Base-by-base conservation (phyloP, 2,329 filamentous ascomycete species). In the Dendrostoma leiphaemia region DNA sequence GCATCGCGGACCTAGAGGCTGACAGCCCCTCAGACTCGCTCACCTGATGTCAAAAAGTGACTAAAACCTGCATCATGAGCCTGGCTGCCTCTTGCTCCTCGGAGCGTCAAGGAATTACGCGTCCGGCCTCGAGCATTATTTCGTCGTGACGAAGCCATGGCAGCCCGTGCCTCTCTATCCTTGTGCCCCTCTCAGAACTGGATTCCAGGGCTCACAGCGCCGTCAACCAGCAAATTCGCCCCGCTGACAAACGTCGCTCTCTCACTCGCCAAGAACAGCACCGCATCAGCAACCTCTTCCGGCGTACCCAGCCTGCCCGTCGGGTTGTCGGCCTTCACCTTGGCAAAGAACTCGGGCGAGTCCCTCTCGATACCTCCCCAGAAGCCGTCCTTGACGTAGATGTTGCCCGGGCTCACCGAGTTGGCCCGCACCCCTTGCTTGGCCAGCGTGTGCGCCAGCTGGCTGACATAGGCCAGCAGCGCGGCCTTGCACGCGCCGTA, bases 401-500 rank as follows among this genome's bases (percentile, higher is more conserved):
- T 68, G 48, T 71, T 72, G 1, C 69, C 70, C 5, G 68, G 66
- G 44, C 58, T 62, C 26, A 69, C 63, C 2, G 65, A 67, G 52
- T 72, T 72, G 5, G 68, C 69, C 34, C 70, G 52, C 19, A 72
- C 58, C 6, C 69, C 68, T 47, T 69, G 65, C 2, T 66, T 61
- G 8, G 69, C 70, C 29, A 69, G 52, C 4, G 60, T 64, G 38
- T 67, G 65, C 15, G 68, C 69, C 12, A 72, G 60, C 49, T 66
- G 63, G 1, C 67, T 63, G 17, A 63, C 70, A 51, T 72, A 72
- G 51, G 70, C 68, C 31, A 70, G 63, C 31, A 71, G 43, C 2
- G 68, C 68, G 3, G 70, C 68, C 60, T 69, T 71, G 58, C 70
- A 61, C 7, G 68, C 56, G 4, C 69, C 69, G 55, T 72, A 72